Evolutionary conservation across 2,329 filamentous ascomycete species (phyloP), one percentile per base, ranked within the genome.

Genomic region (Xylaria sp.): DNA sequence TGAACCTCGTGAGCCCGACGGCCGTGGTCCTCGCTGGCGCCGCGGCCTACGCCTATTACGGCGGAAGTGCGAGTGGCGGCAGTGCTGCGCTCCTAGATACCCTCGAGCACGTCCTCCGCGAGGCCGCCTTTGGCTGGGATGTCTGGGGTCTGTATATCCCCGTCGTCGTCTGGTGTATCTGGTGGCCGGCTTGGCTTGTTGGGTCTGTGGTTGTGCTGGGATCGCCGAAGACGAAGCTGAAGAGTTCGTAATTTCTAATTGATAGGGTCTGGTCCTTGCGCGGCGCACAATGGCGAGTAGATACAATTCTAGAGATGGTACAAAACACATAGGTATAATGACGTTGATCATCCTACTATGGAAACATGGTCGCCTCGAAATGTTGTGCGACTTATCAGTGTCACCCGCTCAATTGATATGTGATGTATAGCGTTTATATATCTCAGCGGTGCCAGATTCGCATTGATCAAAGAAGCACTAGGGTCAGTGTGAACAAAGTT

Each of bases 171-270:
- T 97, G 93, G 91, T 90, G 92, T 73, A 88, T 97, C 43, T 97
- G 93, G 93, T 95, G 92, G 90, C 93, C 93, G 0, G 92, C 92
- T 7, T 97, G 93, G 93, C 75, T 95, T 37, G 84, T 88, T 6
- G 90, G 84, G 1, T 79, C 81, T 60, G 75, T 87, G 5, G 78
- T 85, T 23, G 79, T 87, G 44, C 76, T 86, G 56, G 83, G 83
- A 4, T 61, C 63, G 58, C 68, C 69, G 4, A 54, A 49, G 52
- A 43, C 17, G 3, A 68, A 63, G 15, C 44, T 60, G 17, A 70
- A 70, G 60, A 64, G 58, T 21, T 29, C 47, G n/a, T 67, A 43
- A 61, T 44, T 8, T 38, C 21, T 15, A n/a, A n/a, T n/a, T n/a
- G n/a, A n/a, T n/a, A n/a, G n/a, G n/a, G n/a, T n/a, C n/a, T n/a